phyloP scores from a whole-genome alignment of 805 yeast genomes.

The Myxozyma mucilagina region DNA sequence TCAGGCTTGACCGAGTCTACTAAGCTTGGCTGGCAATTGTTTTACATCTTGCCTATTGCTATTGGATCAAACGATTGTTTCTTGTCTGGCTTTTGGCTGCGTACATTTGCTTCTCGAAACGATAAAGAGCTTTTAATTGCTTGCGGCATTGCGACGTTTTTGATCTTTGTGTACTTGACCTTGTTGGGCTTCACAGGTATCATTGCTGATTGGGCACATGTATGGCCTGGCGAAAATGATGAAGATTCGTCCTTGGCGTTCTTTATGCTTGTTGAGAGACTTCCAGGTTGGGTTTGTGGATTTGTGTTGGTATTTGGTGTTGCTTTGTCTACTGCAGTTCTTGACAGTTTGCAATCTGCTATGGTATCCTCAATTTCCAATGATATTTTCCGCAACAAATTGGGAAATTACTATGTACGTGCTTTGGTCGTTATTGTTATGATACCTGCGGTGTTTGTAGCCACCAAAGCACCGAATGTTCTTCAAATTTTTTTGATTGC shows the following conservation, averaged over 20 bases:
- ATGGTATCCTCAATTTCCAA: constrained; percentile 86
- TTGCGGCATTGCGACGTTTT: constrained; percentile 69
- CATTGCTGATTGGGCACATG: constrained; percentile 87
- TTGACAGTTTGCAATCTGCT: constrained; percentile 87
- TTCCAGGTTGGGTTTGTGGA: constrained; percentile 87
- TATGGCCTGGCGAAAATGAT: constrained; percentile 51
- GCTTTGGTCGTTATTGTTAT: constrained; percentile 69
- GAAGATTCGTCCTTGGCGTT: constrained; percentile 64
- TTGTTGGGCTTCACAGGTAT: constrained; percentile 82
- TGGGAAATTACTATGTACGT: constrained; percentile 66
- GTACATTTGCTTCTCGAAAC: constrained; percentile 85
- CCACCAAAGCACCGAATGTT: constrained; percentile 77
- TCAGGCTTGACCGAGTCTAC: constrained; percentile 64
- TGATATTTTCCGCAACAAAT: constrained; percentile 81
- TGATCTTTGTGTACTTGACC: constrained; percentile 62
- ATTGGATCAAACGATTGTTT: constrained; percentile 88
- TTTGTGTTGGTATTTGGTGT: constrained; percentile 74
- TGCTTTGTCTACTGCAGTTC: constrained; percentile 79
- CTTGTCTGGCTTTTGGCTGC: constrained; percentile 88
- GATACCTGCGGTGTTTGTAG: constrained; percentile 86
- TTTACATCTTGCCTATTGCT: constrained; percentile 82
- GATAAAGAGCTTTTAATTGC: constrained; percentile 76
- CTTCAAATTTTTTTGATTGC: constrained; percentile 87
- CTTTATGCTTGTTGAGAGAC: constrained; percentile 63
- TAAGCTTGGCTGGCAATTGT: constrained; percentile 82